Conservation (phyloP, 345 rosid genomes). For the Eucalyptus marginata region DNA sequence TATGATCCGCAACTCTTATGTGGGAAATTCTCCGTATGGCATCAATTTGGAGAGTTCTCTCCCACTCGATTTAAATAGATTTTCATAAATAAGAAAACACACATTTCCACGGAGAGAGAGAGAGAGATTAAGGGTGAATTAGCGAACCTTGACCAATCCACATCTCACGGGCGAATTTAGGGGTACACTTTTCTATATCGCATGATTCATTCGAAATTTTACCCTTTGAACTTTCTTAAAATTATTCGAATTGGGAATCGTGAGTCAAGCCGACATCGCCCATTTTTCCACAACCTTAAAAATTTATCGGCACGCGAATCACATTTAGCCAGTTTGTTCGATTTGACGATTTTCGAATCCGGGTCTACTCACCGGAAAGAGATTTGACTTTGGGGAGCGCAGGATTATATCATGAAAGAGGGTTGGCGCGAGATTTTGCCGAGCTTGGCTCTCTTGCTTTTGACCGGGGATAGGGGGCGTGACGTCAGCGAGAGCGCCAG, state of each 20-base stretch:
- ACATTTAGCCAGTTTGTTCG: background rate
- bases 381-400: background rate
- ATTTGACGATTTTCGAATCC: background rate
- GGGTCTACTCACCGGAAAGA: background rate
- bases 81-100: no score
- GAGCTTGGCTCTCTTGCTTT: background rate
- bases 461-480: background rate
- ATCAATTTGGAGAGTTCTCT: background rate
- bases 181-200: background rate
- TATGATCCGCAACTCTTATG: background rate
- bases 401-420: background rate
- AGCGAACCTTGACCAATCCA: background rate
- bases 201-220: background rate
- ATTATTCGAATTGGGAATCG: fast-evolving
- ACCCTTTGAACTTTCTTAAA: background rate
- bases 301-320: fast-evolving
- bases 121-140: background rate
- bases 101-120: background rate
- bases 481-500: background rate
- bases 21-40: background rate
- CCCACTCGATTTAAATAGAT: background rate
- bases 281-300: background rate
- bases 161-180: background rate
- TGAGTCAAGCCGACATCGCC: fast-evolving
- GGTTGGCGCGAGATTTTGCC: background rate